Evolutionary conservation across 2,329 filamentous ascomycete species (phyloP).

Genomic region (Cyclaneusma minus): DNA sequence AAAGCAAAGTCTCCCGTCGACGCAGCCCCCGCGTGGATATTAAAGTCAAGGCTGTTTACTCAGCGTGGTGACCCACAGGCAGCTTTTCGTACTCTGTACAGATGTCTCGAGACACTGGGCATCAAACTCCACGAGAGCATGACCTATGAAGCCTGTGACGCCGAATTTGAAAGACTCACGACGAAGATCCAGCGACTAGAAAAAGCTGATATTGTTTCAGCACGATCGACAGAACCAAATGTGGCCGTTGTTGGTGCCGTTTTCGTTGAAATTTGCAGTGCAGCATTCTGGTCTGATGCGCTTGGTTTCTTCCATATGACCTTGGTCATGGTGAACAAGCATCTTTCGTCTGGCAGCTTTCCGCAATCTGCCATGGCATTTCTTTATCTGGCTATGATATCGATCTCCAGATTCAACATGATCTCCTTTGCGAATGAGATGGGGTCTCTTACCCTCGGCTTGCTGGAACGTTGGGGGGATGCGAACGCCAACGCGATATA

Average conservation of each 20-base stretch:
- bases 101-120: conserved; percentile 55
- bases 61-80: conserved; percentile 55
- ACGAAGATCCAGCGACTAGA: conserved; percentile 43
- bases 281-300: conserved; percentile 59
- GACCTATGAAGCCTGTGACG: conserved; percentile 64
- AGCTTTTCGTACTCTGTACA: conserved; percentile 55
- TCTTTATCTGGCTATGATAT: conserved; percentile 51
- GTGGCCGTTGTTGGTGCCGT: conserved; percentile 53
- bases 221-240: conserved; percentile 30
- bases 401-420: conserved; percentile 56
- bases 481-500: conserved; percentile 55
- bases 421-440: conserved; percentile 51
- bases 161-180: conserved; percentile 50
- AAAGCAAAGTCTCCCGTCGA: conserved; percentile 60
- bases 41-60: conserved; percentile 66
- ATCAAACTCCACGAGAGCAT: conserved; percentile 49
- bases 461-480: conserved; percentile 48
- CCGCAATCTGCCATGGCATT: conserved; percentile 55
- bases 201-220: conserved; percentile 25
- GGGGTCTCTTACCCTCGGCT: conserved; percentile 42
- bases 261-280: conserved; percentile 51
- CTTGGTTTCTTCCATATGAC: conserved; percentile 59
- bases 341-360: conserved; percentile 47
- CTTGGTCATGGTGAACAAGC: conserved; percentile 49
- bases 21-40: conserved; percentile 69